Conservation (phyloP, 139 green algal species). For the Ettlia oleoabundans region DNA sequence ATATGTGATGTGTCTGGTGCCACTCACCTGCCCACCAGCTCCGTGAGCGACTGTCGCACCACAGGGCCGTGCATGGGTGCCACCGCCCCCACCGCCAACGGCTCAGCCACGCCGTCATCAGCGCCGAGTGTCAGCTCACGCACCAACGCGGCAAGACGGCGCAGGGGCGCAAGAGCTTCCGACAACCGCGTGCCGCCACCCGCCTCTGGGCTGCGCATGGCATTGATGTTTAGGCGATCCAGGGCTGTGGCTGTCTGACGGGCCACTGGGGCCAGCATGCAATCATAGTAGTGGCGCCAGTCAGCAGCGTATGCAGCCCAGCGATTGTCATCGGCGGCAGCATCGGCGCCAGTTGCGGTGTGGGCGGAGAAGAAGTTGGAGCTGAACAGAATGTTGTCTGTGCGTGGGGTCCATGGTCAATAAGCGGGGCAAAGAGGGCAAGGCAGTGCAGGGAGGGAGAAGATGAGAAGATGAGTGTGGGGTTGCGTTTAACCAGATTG, state of each 20-base stretch:
- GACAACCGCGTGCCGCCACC: neutral
- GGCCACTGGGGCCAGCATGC: conserved; percentile 90
- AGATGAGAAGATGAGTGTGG: neutral
- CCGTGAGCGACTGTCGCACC: conserved; percentile 60
- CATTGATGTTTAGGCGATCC: conserved; percentile 78
- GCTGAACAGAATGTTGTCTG: conserved; percentile 72
- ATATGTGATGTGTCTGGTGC: no score
- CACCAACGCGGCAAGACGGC: conserved; percentile 16
- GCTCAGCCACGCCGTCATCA: conserved; percentile 31
- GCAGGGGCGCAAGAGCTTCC: neutral
- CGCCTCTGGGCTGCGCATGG: neutral
- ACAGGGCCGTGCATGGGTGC: conserved; percentile 90
- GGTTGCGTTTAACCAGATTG: no score
- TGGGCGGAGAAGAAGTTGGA: conserved; percentile 91
- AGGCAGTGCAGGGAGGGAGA: neutral
- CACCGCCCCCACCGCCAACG: conserved; percentile 37
- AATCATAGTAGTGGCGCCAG: conserved; percentile 96
- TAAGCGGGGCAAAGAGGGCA: neutral
- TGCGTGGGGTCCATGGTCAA: no score
- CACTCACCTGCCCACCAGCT: conserved; percentile 68
- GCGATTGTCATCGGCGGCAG: conserved; percentile 75
- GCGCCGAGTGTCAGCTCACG: conserved; percentile 38
- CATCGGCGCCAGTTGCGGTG: conserved; percentile 47
- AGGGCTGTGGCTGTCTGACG: conserved; percentile 67
- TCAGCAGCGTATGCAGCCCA: conserved; percentile 81